phyloP scores from a whole-genome alignment of 2,329 filamentous ascomycete species.

The Cryphonectria carpinicola region DNA sequence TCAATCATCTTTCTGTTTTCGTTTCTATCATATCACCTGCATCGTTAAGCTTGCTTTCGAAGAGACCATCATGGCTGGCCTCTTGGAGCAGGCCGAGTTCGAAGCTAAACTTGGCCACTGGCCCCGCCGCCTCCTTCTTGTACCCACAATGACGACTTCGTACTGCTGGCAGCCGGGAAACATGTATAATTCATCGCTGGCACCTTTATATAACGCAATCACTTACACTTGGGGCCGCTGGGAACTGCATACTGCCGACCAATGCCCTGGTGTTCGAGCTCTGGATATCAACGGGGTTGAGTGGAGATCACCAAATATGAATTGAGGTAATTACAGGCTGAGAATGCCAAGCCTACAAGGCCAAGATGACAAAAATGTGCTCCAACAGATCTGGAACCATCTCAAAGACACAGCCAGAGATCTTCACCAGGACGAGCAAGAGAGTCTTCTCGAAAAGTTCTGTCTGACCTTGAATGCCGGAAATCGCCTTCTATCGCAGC shows the following conservation, averaged over 20 bases:
- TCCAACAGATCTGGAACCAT: not conserved
- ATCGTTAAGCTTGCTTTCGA: too few species aligned
- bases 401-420: not conserved
- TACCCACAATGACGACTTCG: constrained; percentile 8
- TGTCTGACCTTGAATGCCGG: not conserved
- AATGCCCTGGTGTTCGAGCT: not conserved
- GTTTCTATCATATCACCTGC: too few species aligned
- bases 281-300: not conserved
- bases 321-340: not conserved
- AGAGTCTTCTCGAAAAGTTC: not conserved
- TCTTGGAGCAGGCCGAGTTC: too few species aligned
- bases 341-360: not conserved
- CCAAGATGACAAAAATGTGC: not conserved
- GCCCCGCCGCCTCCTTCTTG: not conserved
- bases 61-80: too few species aligned
- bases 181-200: not conserved
- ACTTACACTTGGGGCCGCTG: constrained; percentile 8
- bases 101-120: not conserved
- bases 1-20: too few species aligned
- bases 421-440: not conserved
- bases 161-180: constrained; percentile 3
- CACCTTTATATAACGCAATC: not conserved
- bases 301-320: not conserved
- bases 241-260: not conserved
- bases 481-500: not conserved